Evolutionary conservation across 2,329 filamentous ascomycete genomes (phyloP).

Genomic region (Ascochyta viciae-villosae): DNA sequence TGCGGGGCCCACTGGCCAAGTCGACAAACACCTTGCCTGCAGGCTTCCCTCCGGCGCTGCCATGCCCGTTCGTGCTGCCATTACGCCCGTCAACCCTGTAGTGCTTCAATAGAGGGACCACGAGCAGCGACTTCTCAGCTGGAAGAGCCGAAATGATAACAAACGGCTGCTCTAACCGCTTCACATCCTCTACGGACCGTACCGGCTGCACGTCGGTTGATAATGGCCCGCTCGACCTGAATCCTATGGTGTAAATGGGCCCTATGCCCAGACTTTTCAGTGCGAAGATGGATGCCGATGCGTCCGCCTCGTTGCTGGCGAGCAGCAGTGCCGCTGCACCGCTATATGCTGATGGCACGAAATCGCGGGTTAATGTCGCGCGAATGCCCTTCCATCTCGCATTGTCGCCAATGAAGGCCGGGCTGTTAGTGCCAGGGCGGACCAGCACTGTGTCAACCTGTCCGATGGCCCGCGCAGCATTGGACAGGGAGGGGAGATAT

Average conservation of each 20-base stretch:
- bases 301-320: slow-evolving; percentile 75
- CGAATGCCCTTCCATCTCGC: slow-evolving; percentile 86
- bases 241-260: slow-evolving; percentile 84
- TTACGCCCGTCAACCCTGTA: slow-evolving; percentile 62
- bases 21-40: slow-evolving; percentile 78
- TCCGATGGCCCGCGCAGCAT: slow-evolving; percentile 79
- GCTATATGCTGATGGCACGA: slow-evolving; percentile 81
- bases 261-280: slow-evolving; percentile 77
- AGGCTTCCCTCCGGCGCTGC: slow-evolving; percentile 29
- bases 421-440: slow-evolving; percentile 52
- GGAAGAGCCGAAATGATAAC: slow-evolving; percentile 81
- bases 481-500: slow-evolving; percentile 71
- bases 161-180: slow-evolving; percentile 79
- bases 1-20: slow-evolving; percentile 72
- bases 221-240: slow-evolving; percentile 67
- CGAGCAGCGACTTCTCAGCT: slow-evolving; percentile 78
- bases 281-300: slow-evolving; percentile 79
- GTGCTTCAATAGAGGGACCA: slow-evolving; percentile 77
- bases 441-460: slow-evolving; percentile 83
- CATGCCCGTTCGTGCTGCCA: slow-evolving; percentile 34
- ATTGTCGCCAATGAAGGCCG: slow-evolving; percentile 75
- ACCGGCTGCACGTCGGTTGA: slow-evolving; percentile 70
- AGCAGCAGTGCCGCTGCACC: slow-evolving; percentile 78
- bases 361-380: slow-evolving; percentile 79
- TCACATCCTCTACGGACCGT: slow-evolving; percentile 77